A percentile compares a stretch with the other conserved stretches of the same genome.
Conservation (phyloP, 2,329 filamentous ascomycete species). For the Blastomyces percursus region DNA sequence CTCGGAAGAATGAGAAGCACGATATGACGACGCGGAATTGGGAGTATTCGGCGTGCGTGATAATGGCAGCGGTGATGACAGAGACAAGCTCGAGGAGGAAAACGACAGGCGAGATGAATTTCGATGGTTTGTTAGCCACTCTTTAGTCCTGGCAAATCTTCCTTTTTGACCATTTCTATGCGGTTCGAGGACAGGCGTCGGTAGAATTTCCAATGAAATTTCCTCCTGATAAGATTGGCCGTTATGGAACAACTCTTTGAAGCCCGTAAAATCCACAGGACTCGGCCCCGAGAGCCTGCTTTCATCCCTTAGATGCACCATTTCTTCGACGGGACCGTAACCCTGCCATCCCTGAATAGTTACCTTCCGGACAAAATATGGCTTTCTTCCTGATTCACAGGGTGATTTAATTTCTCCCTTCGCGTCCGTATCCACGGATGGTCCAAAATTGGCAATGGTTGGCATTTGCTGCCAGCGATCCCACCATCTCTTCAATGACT, state of each 20-base stretch:
- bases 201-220: not conserved
- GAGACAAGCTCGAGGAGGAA: not conserved
- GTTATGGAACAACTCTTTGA: not conserved
- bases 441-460: not conserved
- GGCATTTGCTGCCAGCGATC: not conserved
- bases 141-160: not conserved
- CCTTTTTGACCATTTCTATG: not conserved
- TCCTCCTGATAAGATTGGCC: not conserved
- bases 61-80: not conserved
- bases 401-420: not conserved
- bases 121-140: not conserved
- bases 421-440: not conserved
- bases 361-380: not conserved
- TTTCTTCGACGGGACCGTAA: not conserved
- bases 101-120: constrained; percentile 1
- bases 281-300: not conserved
- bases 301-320: not conserved
- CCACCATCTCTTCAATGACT: not conserved
- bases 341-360: not conserved
- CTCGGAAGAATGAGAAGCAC: not conserved
- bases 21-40: not conserved
- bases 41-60: no score
- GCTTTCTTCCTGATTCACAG: not conserved
- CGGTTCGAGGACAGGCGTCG: not conserved
- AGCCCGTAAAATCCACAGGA: not conserved